phyloP scores from a whole-genome alignment of 2,329 filamentous ascomycete species.

The Ophiostoma angusticollis region DNA sequence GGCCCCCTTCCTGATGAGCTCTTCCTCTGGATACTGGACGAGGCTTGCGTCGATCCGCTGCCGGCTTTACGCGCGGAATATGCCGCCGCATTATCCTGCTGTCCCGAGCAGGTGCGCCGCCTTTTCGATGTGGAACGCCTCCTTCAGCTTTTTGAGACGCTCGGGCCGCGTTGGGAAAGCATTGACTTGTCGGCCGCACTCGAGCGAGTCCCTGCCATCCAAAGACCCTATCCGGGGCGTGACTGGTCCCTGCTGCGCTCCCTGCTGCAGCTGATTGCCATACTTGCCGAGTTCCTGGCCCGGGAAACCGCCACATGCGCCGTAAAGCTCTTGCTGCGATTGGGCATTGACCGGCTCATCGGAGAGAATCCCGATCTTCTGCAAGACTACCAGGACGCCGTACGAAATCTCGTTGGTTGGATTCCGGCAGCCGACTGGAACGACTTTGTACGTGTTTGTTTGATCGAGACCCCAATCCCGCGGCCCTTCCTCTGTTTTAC shows the following conservation, averaged over 20 bases:
- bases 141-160: slow-evolving; percentile 39
- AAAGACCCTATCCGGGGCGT: slow-evolving; percentile 17
- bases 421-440: slow-evolving; percentile 26
- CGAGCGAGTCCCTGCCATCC: slow-evolving; percentile 13
- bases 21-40: slow-evolving; percentile 51
- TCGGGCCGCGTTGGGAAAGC: slow-evolving; percentile 44
- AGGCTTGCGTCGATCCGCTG: slow-evolving; percentile 43
- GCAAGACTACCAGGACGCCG: slow-evolving; percentile 26
- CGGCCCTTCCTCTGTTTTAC: slow-evolving; percentile 16
- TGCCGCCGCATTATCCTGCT: slow-evolving; percentile 37
- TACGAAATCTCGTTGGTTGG: slow-evolving; percentile 30
- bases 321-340: slow-evolving; percentile 36
- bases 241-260: slow-evolving; percentile 34
- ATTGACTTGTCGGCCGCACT: slow-evolving; percentile 16
- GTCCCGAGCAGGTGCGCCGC: slow-evolving; percentile 22
- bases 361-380: slow-evolving; percentile 30
- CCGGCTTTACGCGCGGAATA: slow-evolving; percentile 46
- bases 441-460: slow-evolving; percentile 24
- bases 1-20: slow-evolving; percentile 46
- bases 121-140: slow-evolving; percentile 34
- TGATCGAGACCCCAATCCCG: too few species aligned
- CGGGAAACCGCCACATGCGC: slow-evolving; percentile 25
- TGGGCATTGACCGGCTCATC: slow-evolving; percentile 41
- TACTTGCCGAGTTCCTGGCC: slow-evolving; percentile 24
- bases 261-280: slow-evolving; percentile 30